These are phyloP conservation scores for Stereocaulon alpinum DNA, from an alignment of 495 filamentous ascomycete species.

Conservation along the genomic window DNA sequence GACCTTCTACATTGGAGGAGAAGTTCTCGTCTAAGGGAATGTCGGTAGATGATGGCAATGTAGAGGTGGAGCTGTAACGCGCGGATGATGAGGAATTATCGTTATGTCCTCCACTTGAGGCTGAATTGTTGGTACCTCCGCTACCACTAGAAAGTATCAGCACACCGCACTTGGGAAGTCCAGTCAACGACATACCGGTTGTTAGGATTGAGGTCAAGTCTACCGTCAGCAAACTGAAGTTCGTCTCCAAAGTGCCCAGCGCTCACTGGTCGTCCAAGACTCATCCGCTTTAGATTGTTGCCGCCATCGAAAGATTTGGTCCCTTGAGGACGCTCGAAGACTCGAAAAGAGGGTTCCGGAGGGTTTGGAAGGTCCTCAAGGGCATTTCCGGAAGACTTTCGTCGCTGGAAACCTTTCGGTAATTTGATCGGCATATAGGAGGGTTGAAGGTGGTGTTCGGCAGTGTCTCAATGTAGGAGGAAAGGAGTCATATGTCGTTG, in stretches of 20 bases:
- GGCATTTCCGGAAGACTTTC: conserved; percentile 57
- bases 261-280: conserved; percentile 31
- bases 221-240: conserved; percentile 31
- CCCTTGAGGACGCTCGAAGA: conserved; percentile 45
- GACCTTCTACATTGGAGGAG: conserved; percentile 38
- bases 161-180: conserved; percentile 25
- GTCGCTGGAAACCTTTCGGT: conserved; percentile 52
- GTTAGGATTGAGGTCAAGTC: conserved; percentile 26
- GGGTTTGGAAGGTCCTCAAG: conserved; percentile 45
- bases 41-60: conserved; percentile 62
- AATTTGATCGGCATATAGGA: conserved; percentile 59
- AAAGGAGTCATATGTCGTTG: background rate
- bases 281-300: conserved; percentile 33
- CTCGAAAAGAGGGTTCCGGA: conserved; percentile 46
- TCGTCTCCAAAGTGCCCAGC: conserved; percentile 47
- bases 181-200: conserved; percentile 33
- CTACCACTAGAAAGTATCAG: conserved; percentile 40
- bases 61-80: conserved; percentile 63
- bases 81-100: conserved; percentile 54
- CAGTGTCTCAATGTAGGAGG: background rate
- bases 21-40: conserved; percentile 45
- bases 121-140: conserved; percentile 55
- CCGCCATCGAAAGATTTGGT: conserved; percentile 42
- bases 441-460: background rate
- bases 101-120: conserved; percentile 40